Conservation (phyloP, 305 asterid species). For the Fraxinus floribunda region DNA sequence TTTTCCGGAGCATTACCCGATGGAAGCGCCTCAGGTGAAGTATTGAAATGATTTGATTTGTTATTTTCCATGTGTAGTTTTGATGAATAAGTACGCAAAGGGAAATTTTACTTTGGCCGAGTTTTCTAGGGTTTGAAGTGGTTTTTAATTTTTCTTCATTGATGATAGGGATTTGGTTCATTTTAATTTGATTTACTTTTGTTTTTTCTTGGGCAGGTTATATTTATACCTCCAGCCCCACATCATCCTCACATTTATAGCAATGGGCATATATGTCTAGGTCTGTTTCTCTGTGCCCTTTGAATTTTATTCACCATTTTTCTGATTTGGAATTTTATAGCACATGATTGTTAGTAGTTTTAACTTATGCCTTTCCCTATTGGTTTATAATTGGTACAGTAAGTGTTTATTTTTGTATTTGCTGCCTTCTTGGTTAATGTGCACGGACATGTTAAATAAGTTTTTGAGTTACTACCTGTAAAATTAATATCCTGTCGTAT, state of each 20-base stretch:
- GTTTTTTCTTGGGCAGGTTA: conserved; percentile 56
- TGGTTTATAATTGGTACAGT: not conserved
- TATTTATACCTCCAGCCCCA: conserved; percentile 86
- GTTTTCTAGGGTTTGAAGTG: conserved; percentile 17
- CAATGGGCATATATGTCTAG: conserved; percentile 94
- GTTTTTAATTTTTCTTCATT: not conserved
- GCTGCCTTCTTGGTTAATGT: not conserved
- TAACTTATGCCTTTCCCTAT: not conserved
- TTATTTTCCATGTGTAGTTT: not conserved
- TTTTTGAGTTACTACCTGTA: not conserved
- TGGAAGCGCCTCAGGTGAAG: conserved; percentile 97
- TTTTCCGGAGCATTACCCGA: conserved; percentile 98
- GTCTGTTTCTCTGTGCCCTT: conserved; percentile 33
- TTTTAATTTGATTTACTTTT: not conserved
- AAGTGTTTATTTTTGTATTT: not conserved
- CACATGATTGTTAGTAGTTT: not conserved
- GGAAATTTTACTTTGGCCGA: not conserved
- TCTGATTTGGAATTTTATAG: not conserved
- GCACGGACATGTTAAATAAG: not conserved
- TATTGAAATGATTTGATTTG: not conserved
- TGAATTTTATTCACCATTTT: not conserved
- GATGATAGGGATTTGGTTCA: not conserved
- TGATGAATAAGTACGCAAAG: not conserved
- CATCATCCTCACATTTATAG: conserved; percentile 87
- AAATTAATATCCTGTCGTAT: not conserved